phyloP scores from a whole-genome alignment of 2,329 filamentous ascomycete genomes.

The Fusarium euwallaceae region DNA sequence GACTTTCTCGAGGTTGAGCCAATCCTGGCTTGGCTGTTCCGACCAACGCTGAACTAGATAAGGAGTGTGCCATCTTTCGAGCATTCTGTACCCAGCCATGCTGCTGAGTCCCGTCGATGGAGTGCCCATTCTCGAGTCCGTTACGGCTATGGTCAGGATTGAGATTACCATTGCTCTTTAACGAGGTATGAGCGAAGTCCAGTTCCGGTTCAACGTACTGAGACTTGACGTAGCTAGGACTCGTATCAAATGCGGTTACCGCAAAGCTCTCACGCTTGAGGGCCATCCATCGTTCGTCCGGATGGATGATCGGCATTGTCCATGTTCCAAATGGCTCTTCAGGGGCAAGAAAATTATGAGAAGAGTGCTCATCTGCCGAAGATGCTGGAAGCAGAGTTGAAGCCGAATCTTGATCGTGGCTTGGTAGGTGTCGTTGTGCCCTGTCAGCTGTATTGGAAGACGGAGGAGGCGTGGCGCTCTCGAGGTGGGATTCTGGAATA shows the following conservation, averaged over 20 bases:
- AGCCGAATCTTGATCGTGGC: not conserved
- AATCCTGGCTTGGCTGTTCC: slow-evolving; percentile 8
- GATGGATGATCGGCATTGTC: slow-evolving; percentile 23
- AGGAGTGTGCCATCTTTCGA: slow-evolving; percentile 41
- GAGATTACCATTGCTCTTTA: not conserved
- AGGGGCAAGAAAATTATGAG: slow-evolving; percentile 11
- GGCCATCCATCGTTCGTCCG: slow-evolving; percentile 29
- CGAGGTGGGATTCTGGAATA: not conserved
- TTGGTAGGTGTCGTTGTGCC: not conserved
- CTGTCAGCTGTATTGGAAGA: not conserved
- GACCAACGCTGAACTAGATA: slow-evolving; percentile 31
- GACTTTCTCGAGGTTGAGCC: slow-evolving; percentile 4
- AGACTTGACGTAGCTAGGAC: slow-evolving; percentile 35
- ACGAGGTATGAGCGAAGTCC: not conserved
- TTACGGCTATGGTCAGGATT: not conserved
- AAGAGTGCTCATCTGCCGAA: slow-evolving; percentile 1
- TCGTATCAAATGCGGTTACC: slow-evolving; percentile 16
- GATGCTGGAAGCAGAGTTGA: not conserved
- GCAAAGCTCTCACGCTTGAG: slow-evolving; percentile 23
- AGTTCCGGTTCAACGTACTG: slow-evolving; percentile 23
- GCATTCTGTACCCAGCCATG: slow-evolving; percentile 40
- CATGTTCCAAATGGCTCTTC: slow-evolving; percentile 27
- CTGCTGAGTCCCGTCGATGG: not conserved
- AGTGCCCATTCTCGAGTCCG: not conserved
- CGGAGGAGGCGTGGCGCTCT: not conserved